Evolutionary conservation across 2,329 filamentous ascomycete genomes (phyloP).

Genomic region (Trichoderma atrobrunneum): DNA sequence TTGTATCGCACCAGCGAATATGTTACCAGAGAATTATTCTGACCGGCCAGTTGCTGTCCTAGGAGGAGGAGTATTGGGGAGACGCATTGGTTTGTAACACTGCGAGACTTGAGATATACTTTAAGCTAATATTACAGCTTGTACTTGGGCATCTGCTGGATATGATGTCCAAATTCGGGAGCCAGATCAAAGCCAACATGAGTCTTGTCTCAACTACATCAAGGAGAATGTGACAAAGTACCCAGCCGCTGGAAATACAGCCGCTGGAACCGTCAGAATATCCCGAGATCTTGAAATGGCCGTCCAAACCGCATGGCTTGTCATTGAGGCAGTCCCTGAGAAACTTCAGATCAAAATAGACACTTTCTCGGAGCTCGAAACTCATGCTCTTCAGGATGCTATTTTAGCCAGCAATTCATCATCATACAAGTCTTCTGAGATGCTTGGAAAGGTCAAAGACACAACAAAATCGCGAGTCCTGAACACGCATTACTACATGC

Average conservation of each 20-base stretch:
- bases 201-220: neutral
- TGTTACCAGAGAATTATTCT: neutral
- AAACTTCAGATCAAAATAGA: neutral
- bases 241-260: neutral
- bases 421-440: neutral
- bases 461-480: neutral
- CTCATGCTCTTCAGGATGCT: neutral
- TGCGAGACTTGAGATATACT: neutral
- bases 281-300: neutral
- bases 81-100: neutral
- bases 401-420: neutral
- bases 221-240: neutral
- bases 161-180: neutral
- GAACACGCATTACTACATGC: slow-evolving; percentile 1
- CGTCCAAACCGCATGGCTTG: neutral
- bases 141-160: neutral
- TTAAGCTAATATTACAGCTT: neutral
- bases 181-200: neutral
- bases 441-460: neutral
- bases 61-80: neutral
- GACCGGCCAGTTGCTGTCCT: neutral
- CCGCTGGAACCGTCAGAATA: neutral
- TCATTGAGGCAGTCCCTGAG: neutral
- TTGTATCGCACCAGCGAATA: neutral
- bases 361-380: neutral